Evolutionary conservation across 495 filamentous ascomycete genomes (phyloP).

Genomic region (Massariosphaeria phaeospora): DNA sequence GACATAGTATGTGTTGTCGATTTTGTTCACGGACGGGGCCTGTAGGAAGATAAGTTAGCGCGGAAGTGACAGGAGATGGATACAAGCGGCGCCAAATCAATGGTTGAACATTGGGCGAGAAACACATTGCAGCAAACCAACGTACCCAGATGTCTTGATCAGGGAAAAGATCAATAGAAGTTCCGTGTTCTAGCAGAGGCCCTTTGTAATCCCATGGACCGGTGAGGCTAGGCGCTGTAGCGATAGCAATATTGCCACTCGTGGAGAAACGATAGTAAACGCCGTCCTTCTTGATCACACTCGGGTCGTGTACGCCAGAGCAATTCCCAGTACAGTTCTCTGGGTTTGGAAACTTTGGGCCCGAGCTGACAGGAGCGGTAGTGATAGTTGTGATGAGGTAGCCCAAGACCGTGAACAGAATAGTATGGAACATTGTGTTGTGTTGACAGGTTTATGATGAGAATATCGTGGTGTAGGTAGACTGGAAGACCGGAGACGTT

Average conservation of each 20-base stretch:
- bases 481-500: no score
- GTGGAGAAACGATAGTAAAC: constrained; percentile 70
- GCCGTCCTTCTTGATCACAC: constrained; percentile 58
- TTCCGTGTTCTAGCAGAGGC: constrained; percentile 50
- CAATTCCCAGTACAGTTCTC: constrained; percentile 57
- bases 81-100: neutral
- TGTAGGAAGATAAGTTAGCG: constrained; percentile 30
- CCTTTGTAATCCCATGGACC: constrained; percentile 63
- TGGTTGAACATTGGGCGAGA: neutral
- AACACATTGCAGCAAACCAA: neutral
- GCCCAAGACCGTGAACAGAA: neutral
- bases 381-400: neutral
- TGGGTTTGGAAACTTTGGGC: constrained; percentile 39
- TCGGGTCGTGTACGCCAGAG: constrained; percentile 58
- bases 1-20: constrained; percentile 57
- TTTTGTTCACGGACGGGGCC: constrained; percentile 61
- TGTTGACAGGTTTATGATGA: no score
- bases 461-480: no score
- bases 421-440: neutral
- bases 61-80: neutral
- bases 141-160: constrained; percentile 56
- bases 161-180: constrained; percentile 51
- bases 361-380: neutral
- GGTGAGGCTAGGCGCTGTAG: constrained; percentile 51
- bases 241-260: constrained; percentile 54